phyloP scores from a whole-genome alignment of 83 land plant genomes.

The Picea mariana region DNA sequence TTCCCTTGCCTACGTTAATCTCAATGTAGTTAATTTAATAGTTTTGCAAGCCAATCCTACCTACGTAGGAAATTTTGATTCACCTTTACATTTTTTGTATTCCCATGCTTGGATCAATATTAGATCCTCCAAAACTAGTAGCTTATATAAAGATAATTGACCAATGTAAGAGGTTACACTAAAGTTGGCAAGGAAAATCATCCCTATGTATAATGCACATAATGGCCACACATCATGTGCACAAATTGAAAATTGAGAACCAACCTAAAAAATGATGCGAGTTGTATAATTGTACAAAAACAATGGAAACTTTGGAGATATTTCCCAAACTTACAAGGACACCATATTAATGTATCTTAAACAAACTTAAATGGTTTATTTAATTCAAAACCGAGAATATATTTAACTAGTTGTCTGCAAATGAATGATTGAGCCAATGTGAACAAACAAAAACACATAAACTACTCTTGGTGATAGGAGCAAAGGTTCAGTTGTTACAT shows the following conservation, averaged over 20 bases:
- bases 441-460: not conserved
- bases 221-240: not conserved
- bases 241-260: not conserved
- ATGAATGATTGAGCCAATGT: not conserved
- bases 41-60: too few species aligned
- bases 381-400: not conserved
- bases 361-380: not conserved
- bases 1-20: too few species aligned
- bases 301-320: slow-evolving; percentile 82
- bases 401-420: not conserved
- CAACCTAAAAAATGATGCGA: slow-evolving; percentile 90
- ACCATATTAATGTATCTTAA: not conserved
- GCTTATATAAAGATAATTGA: slow-evolving; percentile 35
- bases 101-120: slow-evolving; percentile 98
- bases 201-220: not conserved
- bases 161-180: not conserved
- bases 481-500: not conserved
- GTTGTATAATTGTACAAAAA: slow-evolving; percentile 92
- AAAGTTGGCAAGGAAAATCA: not conserved
- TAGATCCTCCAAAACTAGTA: slow-evolving; percentile 87
- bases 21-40: too few species aligned
- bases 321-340: slow-evolving; percentile 61
- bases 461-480: not conserved
- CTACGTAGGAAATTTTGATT: slow-evolving; percentile 91
- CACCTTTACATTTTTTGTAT: slow-evolving; percentile 87